Evolutionary conservation across 129 eudicot species (phyloP).

Genomic region (Arctium minus): DNA sequence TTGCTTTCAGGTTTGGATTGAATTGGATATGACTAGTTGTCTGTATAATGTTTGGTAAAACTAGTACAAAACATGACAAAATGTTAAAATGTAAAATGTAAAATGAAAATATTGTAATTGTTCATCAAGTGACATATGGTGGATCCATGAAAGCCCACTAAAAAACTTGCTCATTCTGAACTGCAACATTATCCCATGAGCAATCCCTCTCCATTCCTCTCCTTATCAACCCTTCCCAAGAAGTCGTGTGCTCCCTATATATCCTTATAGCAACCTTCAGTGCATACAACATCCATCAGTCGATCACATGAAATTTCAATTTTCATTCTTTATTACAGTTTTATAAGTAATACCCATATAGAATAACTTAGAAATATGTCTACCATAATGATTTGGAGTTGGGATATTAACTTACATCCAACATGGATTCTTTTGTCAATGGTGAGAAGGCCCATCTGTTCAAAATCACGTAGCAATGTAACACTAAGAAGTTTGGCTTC

Average conservation of each 20-base stretch:
- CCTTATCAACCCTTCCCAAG: slow-evolving; percentile 83
- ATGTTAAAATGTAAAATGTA: background rate
- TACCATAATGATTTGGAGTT: too few species aligned
- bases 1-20: background rate
- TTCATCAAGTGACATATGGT: slow-evolving; percentile 58
- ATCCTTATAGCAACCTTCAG: slow-evolving; percentile 50
- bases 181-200: slow-evolving; percentile 80
- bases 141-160: slow-evolving; percentile 74
- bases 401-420: slow-evolving; percentile 38
- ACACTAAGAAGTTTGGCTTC: background rate
- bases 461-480: background rate
- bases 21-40: background rate
- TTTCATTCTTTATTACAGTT: background rate
- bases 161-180: slow-evolving; percentile 76
- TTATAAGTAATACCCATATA: background rate
- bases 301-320: background rate
- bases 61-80: background rate
- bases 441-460: slow-evolving; percentile 83
- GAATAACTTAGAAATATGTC: slow-evolving; percentile 18
- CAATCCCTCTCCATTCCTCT: slow-evolving; percentile 80
- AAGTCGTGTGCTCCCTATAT: slow-evolving; percentile 61
- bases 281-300: slow-evolving; percentile 35
- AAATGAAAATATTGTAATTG: background rate
- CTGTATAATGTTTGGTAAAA: background rate
- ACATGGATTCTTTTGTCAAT: slow-evolving; percentile 51